Percentiles rank a stretch among this genome's conserved stretches.
Evolutionary conservation across 2,329 filamentous ascomycete species (phyloP).

Genomic region (Fusarium sp.): DNA sequence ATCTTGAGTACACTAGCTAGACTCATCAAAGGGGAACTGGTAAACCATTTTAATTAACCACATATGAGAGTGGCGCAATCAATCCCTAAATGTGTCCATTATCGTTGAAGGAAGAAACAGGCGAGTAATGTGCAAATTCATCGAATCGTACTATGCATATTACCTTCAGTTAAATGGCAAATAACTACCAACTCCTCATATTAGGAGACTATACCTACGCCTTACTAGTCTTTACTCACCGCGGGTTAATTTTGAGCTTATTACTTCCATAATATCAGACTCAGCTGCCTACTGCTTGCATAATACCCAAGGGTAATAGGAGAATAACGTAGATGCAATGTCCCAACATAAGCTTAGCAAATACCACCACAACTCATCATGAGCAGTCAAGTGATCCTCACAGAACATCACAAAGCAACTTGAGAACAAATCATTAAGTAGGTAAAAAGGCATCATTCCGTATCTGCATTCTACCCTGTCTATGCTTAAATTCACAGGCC

Average conservation of each 20-base stretch:
- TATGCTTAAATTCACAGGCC: conserved; percentile 50
- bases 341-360: background rate
- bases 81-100: too few relatives aligned
- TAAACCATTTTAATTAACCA: background rate
- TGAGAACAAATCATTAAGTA: background rate
- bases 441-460: conserved; percentile 45
- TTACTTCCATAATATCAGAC: fast-evolving
- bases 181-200: background rate
- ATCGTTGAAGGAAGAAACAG: too few relatives aligned
- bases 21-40: too few relatives aligned
- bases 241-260: background rate
- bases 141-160: background rate
- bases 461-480: conserved; percentile 53
- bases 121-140: background rate
- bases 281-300: background rate
- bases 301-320: too few relatives aligned
- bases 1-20: background rate
- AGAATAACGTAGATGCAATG: too few relatives aligned
- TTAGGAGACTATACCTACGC: too few relatives aligned
- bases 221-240: background rate
- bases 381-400: background rate
- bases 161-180: background rate
- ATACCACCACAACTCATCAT: too few relatives aligned
- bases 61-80: background rate
- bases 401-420: background rate